Conservation (phyloP, 495 filamentous ascomycete species). For the Glutinoglossum americanum region DNA sequence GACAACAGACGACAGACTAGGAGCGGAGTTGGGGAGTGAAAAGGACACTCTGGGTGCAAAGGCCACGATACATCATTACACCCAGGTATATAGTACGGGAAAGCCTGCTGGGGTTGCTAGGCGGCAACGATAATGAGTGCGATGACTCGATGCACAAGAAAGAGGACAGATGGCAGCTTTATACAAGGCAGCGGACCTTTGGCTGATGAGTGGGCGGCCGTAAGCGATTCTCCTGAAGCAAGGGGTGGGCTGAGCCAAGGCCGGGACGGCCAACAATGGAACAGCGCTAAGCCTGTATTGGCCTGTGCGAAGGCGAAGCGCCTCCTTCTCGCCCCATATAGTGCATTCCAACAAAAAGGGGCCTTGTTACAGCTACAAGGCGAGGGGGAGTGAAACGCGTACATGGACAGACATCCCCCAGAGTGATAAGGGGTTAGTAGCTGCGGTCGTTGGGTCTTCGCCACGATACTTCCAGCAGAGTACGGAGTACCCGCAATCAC, state of each 20-base stretch:
- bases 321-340: no score
- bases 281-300: neutral
- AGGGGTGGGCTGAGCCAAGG: neutral
- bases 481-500: no score
- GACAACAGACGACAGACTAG: neutral
- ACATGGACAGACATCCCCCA: no score
- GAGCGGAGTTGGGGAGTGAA: neutral
- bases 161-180: slow-evolving; percentile 6
- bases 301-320: no score
- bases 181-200: neutral
- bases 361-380: no score
- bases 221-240: neutral
- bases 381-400: no score
- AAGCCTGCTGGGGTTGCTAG: neutral
- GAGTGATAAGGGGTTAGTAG: no score
- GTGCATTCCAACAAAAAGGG: no score
- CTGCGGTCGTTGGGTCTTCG: no score
- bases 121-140: neutral
- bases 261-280: neutral
- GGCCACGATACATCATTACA: neutral
- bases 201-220: no score
- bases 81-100: neutral
- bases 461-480: no score
- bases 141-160: neutral
- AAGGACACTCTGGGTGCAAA: neutral